Evolutionary conservation across 1,284 basidiomycete species (phyloP).

Genomic region (Apiotrichum siamense): DNA sequence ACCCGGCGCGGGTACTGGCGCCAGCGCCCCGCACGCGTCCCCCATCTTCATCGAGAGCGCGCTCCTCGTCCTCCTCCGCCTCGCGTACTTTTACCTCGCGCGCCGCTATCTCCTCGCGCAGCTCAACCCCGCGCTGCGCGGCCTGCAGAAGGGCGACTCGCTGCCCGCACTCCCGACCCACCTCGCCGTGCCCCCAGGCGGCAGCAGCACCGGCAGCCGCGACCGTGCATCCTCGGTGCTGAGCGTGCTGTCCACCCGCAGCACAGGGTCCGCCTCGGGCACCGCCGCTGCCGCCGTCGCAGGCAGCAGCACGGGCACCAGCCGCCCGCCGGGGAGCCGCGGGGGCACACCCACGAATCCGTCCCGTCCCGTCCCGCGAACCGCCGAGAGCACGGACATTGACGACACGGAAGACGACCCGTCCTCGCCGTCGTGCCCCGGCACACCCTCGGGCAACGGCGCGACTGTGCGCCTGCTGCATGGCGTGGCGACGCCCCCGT

Average conservation of each 20-base stretch:
- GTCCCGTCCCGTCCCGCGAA: no score
- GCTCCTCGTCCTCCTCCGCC: constrained; percentile 33
- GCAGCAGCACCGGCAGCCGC: neutral
- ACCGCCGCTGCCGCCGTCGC: neutral
- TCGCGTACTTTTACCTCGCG: constrained; percentile 39
- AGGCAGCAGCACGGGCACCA: neutral
- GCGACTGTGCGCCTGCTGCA: neutral
- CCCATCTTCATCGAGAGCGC: constrained; percentile 41
- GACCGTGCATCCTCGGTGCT: no score
- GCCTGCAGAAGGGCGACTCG: constrained; percentile 32
- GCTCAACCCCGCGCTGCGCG: constrained; percentile 39
- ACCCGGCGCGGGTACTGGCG: no score
- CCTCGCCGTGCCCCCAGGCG: neutral
- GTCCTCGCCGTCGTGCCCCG: constrained; percentile 11
- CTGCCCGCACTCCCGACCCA: constrained; percentile 9
- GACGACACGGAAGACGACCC: constrained; percentile 3
- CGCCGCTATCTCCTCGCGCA: constrained; percentile 39
- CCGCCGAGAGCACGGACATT: neutral
- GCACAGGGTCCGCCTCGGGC: neutral
- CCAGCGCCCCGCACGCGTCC: neutral
- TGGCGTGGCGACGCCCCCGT: constrained; percentile 9
- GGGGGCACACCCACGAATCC: neutral
- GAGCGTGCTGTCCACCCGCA: no score
- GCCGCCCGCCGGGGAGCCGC: neutral
- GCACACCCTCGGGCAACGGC: neutral